phyloP scores from a whole-genome alignment of 306 rosid species.

The Vachellia collinsii region DNA sequence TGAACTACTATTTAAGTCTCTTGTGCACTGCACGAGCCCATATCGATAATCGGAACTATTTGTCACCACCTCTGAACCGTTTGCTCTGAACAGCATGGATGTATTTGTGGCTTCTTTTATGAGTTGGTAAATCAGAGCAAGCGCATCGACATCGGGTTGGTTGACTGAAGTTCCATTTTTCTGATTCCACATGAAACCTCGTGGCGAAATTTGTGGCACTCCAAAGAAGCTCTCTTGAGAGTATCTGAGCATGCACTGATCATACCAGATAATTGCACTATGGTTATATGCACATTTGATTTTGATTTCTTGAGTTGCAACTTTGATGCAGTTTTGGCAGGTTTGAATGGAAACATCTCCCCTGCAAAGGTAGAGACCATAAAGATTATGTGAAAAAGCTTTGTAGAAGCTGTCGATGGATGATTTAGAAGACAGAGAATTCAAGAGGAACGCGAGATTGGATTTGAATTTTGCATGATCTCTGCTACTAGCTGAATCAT shows the following conservation, averaged over 20 bases:
- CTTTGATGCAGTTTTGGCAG: conserved; percentile 25
- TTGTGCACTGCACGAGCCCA: conserved; percentile 53
- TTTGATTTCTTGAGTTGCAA: conserved; percentile 22
- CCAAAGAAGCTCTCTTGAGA: conserved; percentile 14
- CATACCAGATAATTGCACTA: conserved; percentile 33
- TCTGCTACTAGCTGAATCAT: neutral
- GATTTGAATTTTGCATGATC: neutral
- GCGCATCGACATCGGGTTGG: conserved; percentile 20
- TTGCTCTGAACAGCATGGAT: conserved; percentile 32
- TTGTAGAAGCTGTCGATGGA: conserved; percentile 16
- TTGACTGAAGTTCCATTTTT: neutral
- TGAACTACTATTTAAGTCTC: conserved; percentile 30
- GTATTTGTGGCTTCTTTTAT: conserved; percentile 30
- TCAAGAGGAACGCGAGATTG: conserved; percentile 23
- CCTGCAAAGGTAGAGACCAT: conserved; percentile 37
- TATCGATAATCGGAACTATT: conserved; percentile 15
- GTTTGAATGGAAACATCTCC: conserved; percentile 28
- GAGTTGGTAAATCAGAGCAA: conserved; percentile 28
- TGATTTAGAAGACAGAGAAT: conserved; percentile 16
- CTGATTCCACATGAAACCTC: neutral
- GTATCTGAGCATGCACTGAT: conserved; percentile 37
- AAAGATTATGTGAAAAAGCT: neutral
- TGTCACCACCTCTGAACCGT: neutral
- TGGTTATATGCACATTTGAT: neutral
- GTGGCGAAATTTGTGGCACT: neutral